Evolutionary conservation across 2,329 filamentous ascomycete species (phyloP).

Genomic region (Exophiala viscosa): DNA sequence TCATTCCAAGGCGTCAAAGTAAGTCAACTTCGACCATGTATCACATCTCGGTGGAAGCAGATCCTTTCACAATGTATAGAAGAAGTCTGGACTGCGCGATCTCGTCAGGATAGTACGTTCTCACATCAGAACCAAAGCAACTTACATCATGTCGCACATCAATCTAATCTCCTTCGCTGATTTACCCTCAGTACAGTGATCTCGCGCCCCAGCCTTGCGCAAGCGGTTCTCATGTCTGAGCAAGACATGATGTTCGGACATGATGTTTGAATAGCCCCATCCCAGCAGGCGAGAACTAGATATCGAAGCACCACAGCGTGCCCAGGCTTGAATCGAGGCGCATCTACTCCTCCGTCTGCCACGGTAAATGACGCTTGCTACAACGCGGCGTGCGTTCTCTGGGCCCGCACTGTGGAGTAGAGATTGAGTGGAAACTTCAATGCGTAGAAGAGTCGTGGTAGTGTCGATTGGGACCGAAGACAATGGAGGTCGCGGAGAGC

Average conservation of each 20-base stretch:
- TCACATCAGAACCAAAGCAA: neutral
- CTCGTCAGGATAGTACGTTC: neutral
- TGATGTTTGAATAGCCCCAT: conserved; percentile 45
- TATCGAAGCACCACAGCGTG: conserved; percentile 74
- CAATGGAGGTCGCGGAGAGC: too few relatives aligned
- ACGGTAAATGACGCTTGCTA: too few relatives aligned
- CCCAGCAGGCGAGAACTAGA: conserved; percentile 63
- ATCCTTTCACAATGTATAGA: neutral
- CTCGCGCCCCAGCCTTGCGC: conserved; percentile 11
- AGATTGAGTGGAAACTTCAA: too few relatives aligned
- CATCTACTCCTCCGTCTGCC: conserved; percentile 38
- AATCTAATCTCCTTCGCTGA: conserved; percentile 13
- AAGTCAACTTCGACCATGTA: too few relatives aligned
- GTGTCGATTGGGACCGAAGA: too few relatives aligned
- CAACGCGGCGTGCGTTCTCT: too few relatives aligned
- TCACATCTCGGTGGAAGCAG: neutral
- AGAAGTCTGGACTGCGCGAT: neutral
- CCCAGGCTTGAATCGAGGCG: conserved; percentile 65
- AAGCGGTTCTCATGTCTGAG: conserved; percentile 18
- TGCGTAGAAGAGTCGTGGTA: too few relatives aligned
- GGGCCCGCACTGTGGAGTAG: too few relatives aligned
- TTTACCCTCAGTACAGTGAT: conserved; percentile 17
- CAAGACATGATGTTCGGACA: conserved; percentile 17
- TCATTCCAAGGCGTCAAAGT: too few relatives aligned
- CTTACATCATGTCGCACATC: conserved; percentile 13